phyloP scores from a whole-genome alignment of 1,284 basidiomycete species.

The Leccinum pallidistipes region DNA sequence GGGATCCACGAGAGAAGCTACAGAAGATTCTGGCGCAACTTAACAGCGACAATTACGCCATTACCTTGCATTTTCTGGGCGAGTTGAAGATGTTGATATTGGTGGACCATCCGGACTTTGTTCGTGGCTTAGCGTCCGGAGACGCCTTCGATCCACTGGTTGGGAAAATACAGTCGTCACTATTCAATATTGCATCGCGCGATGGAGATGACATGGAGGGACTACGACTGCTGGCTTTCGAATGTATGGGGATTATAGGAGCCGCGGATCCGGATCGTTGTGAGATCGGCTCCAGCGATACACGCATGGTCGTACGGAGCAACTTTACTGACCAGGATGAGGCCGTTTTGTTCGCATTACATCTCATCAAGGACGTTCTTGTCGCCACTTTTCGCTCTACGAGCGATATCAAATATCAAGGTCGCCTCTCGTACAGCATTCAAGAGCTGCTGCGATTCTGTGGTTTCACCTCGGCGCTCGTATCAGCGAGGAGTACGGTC shows the following conservation, averaged over 20 bases:
- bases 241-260: constrained; percentile 93
- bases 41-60: constrained; percentile 79
- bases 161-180: constrained; percentile 66
- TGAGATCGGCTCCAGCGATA: constrained; percentile 62
- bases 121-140: constrained; percentile 69
- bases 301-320: constrained; percentile 71
- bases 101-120: constrained; percentile 51
- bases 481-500: constrained; percentile 47
- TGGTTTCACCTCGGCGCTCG: constrained; percentile 75
- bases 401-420: constrained; percentile 92
- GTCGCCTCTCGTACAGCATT: constrained; percentile 87
- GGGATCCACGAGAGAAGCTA: constrained; percentile 59
- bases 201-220: constrained; percentile 77
- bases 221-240: constrained; percentile 73
- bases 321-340: constrained; percentile 88
- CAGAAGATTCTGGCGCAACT: constrained; percentile 74
- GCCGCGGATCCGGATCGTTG: constrained; percentile 96
- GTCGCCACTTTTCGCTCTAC: constrained; percentile 94
- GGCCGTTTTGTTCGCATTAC: constrained; percentile 78
- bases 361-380: constrained; percentile 85
- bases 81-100: constrained; percentile 76
- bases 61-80: constrained; percentile 74
- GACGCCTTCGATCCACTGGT: constrained; percentile 85
- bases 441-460: constrained; percentile 92
- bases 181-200: constrained; percentile 74